Percentiles rank a stretch among this genome's conserved stretches.
These are phyloP conservation scores for Plasmodium vivax DNA, from an alignment of 169 alveolate genomes.

Conservation along the genomic window DNA sequence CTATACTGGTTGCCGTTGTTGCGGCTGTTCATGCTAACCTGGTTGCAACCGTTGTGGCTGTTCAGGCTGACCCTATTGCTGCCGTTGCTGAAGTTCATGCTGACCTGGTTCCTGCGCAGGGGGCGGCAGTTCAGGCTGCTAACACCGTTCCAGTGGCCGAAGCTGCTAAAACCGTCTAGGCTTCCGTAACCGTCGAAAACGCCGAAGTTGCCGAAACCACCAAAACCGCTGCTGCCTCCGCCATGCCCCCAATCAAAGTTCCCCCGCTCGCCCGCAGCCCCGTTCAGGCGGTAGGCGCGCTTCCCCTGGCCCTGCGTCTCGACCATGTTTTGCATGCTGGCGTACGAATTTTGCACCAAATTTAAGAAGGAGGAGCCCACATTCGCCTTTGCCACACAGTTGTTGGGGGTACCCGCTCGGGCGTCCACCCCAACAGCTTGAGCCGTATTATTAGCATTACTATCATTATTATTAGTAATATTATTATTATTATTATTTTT, in stretches of 20 bases:
- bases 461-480: too few relatives aligned
- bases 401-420: constrained; percentile 1
- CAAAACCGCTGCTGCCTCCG: not conserved
- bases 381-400: constrained; percentile 1
- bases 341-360: constrained; percentile 22
- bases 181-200: not conserved
- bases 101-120: not conserved
- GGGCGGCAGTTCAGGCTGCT: not conserved
- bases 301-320: constrained; percentile 1
- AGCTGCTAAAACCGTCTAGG: too few relatives aligned
- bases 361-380: constrained; percentile 11
- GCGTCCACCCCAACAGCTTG: not conserved
- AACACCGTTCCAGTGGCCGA: not conserved
- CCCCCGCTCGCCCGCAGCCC: not conserved
- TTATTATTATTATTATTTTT: too few relatives aligned
- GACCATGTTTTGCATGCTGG: constrained; percentile 3
- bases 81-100: not conserved
- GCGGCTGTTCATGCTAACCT: not conserved
- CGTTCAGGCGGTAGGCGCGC: constrained; percentile 6
- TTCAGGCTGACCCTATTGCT: not conserved
- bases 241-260: not conserved
- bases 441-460: not conserved
- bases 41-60: not conserved
- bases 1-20: not conserved
- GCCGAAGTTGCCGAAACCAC: not conserved